A percentile compares a stretch with the other conserved stretches of the same genome.
These are phyloP conservation scores for Phaeotremella skinneri DNA, from an alignment of 768 basidiomycete species.

Conservation along the genomic window DNA sequence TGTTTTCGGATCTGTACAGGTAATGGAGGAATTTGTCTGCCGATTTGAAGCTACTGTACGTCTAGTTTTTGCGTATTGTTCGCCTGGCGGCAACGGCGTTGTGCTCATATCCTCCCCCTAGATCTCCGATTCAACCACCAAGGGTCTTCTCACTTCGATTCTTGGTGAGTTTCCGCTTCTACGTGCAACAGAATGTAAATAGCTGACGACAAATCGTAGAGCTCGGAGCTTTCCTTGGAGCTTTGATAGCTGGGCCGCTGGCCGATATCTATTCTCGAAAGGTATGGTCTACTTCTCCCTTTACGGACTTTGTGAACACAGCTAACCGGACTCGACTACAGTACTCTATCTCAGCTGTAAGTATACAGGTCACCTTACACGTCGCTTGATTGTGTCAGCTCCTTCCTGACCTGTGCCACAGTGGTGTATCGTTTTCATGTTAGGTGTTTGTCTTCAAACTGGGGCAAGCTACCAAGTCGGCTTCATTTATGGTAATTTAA, in stretches of 20 bases:
- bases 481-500: conserved; percentile 61
- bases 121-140: conserved; percentile 55
- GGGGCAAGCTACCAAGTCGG: conserved; percentile 55
- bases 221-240: conserved; percentile 66
- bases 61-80: conserved; percentile 52
- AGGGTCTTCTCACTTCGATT: conserved; percentile 73
- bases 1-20: conserved; percentile 72
- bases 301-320: neutral
- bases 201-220: conserved; percentile 15
- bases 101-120: conserved; percentile 1
- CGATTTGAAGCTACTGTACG: conserved; percentile 32
- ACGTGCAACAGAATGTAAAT: neutral
- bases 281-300: conserved; percentile 56
- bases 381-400: neutral
- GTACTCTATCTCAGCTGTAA: neutral
- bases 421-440: conserved; percentile 70
- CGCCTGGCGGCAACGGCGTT: conserved; percentile 46
- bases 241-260: conserved; percentile 65
- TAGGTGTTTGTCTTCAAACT: conserved; percentile 59
- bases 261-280: conserved; percentile 73
- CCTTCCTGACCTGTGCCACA: neutral
- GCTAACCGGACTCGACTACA: neutral
- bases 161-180: conserved; percentile 60
- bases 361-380: neutral
- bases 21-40: conserved; percentile 53